These are phyloP conservation scores for Taiozyma onychis DNA, from an alignment of 1,139 yeast genomes.

Conservation along the genomic window DNA sequence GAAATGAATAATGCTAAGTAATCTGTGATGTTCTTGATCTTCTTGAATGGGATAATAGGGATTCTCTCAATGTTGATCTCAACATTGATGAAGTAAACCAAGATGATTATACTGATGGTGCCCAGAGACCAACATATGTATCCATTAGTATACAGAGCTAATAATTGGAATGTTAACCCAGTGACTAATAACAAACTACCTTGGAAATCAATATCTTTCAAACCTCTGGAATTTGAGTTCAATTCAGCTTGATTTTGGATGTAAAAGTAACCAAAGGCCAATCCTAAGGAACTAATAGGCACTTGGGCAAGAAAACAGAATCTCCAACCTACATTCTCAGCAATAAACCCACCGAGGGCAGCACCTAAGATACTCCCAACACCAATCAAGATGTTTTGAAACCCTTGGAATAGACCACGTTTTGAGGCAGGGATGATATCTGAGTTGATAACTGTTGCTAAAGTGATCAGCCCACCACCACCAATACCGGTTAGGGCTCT, in stretches of 20 bases:
- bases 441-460: conserved; percentile 45
- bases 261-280: conserved; percentile 31
- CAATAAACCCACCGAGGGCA: conserved; percentile 58
- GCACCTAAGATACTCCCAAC: conserved; percentile 65
- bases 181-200: conserved; percentile 57
- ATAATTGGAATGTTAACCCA: conserved; percentile 28
- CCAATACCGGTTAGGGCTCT: conserved; percentile 52
- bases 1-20: conserved; percentile 28
- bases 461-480: conserved; percentile 54
- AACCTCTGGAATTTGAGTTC: conserved; percentile 25
- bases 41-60: conserved; percentile 34
- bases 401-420: conserved; percentile 52
- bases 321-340: conserved; percentile 71
- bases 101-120: neutral
- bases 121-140: neutral
- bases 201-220: conserved; percentile 54
- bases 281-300: conserved; percentile 50
- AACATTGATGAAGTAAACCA: conserved; percentile 11
- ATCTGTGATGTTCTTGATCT: conserved; percentile 26
- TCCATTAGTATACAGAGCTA: conserved; percentile 20
- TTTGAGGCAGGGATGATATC: conserved; percentile 50
- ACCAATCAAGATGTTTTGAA: conserved; percentile 55
- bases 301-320: conserved; percentile 49
- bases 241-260: conserved; percentile 24
- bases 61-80: conserved; percentile 30